Evolutionary conservation across 73 alveolate species (phyloP).

Genomic region (Urostyla sp.): DNA sequence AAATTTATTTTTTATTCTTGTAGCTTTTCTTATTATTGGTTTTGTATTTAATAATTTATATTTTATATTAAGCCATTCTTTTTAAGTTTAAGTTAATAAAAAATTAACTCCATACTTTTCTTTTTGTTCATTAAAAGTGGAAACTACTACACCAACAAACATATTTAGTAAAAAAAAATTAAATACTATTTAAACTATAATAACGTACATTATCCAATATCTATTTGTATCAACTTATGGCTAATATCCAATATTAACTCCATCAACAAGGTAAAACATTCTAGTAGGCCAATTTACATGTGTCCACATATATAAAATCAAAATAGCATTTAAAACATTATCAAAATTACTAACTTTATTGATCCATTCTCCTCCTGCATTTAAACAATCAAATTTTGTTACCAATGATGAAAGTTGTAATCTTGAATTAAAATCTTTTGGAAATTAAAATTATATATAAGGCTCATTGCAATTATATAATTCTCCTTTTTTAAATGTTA

Average conservation of each 20-base stretch:
- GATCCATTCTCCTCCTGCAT: conserved; percentile 50
- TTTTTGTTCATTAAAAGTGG: conserved; percentile 1
- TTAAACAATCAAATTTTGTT: neutral
- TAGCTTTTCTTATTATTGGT: too few species aligned
- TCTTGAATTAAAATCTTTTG: neutral
- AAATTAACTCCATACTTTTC: conserved; percentile 11
- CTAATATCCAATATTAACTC: conserved; percentile 26
- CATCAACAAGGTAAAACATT: conserved; percentile 76
- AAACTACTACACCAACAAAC: conserved; percentile 12
- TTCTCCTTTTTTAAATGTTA: too few species aligned
- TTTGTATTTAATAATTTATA: neutral
- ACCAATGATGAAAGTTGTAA: neutral
- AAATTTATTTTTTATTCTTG: neutral
- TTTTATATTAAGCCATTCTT: neutral
- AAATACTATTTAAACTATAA: neutral
- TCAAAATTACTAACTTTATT: conserved; percentile 74
- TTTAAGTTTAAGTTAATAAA: neutral
- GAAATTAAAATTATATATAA: neutral
- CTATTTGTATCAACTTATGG: neutral
- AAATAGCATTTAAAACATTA: conserved; percentile 79
- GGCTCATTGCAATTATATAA: too few species aligned
- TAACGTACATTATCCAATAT: neutral
- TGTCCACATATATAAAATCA: conserved; percentile 76
- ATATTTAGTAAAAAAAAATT: neutral
- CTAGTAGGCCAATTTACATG: too few species aligned